Evolutionary conservation across 768 basidiomycete genomes (phyloP).

Genomic region (Suillus sp.): DNA sequence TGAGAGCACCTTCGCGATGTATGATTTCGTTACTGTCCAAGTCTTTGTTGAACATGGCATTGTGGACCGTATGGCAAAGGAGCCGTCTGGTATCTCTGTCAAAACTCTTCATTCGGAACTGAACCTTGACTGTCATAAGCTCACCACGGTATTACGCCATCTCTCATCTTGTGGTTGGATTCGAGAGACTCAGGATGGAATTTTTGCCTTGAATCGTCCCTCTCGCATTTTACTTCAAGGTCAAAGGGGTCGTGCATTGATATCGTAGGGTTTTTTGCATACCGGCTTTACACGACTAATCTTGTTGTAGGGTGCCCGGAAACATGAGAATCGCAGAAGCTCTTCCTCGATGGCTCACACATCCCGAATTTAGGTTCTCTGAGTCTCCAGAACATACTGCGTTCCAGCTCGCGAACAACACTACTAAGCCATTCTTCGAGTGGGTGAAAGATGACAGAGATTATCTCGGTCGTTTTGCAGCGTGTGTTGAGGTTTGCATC

Average conservation of each 20-base stretch:
- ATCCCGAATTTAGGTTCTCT: slow-evolving; percentile 22
- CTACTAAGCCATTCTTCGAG: slow-evolving; percentile 39
- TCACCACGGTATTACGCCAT: slow-evolving; percentile 21
- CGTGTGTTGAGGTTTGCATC: slow-evolving; percentile 2
- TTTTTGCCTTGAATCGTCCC: slow-evolving; percentile 23
- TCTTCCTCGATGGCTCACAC: slow-evolving; percentile 17
- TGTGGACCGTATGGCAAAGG: slow-evolving; percentile 19
- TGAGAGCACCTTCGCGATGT: slow-evolving; percentile 17
- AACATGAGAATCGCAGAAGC: slow-evolving; percentile 19
- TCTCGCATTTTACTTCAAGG: slow-evolving; percentile 19
- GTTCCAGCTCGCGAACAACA: slow-evolving; percentile 41
- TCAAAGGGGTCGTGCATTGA: slow-evolving; percentile 19
- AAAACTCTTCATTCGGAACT: slow-evolving; percentile 18
- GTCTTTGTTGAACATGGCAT: slow-evolving; percentile 22
- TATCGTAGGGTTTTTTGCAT: slow-evolving; percentile 13
- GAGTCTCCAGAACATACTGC: slow-evolving; percentile 31
- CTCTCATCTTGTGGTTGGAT: slow-evolving; percentile 23
- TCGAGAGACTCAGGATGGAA: slow-evolving; percentile 20
- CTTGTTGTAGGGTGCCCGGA: slow-evolving; percentile 14
- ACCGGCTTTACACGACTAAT: not conserved
- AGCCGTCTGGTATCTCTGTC: slow-evolving; percentile 19
- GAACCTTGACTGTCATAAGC: slow-evolving; percentile 19
- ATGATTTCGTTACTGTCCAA: slow-evolving; percentile 21
- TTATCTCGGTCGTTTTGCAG: not conserved
- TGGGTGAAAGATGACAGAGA: slow-evolving; percentile 6